Conservation (phyloP, 2,329 filamentous ascomycete species). For the Scedosporium minutisporum region DNA sequence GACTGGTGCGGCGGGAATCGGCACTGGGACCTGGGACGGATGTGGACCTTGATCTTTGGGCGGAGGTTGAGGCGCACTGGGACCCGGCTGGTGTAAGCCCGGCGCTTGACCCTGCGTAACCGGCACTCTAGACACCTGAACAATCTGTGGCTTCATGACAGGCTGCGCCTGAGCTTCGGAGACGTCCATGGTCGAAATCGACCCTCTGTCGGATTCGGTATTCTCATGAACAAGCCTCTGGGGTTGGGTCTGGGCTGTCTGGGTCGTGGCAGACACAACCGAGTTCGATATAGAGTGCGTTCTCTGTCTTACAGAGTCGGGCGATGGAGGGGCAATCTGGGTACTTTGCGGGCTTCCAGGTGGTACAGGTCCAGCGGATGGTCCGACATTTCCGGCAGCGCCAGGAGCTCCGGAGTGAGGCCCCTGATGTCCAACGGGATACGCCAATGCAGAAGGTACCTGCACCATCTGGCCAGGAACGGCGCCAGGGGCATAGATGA, state of each 20-base stretch:
- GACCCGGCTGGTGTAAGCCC: not conserved
- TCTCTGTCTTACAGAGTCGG: not conserved
- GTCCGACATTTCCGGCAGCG: not conserved
- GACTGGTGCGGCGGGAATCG: not conserved
- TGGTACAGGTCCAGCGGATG: not conserved
- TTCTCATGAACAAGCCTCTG: not conserved
- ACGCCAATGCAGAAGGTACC: not conserved
- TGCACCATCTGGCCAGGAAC: not conserved
- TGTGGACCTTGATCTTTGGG: not conserved
- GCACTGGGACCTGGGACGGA: not conserved
- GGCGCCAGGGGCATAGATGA: not conserved
- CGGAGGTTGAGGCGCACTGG: not conserved
- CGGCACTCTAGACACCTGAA: constrained; percentile 6
- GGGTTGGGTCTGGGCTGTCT: not conserved
- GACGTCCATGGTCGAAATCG: constrained; percentile 15
- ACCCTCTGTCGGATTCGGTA: constrained; percentile 12
- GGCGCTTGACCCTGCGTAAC: not conserved
- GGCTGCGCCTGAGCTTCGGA: constrained; percentile 14
- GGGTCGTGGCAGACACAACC: not conserved
- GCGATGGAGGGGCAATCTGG: not conserved
- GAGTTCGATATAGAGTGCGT: not conserved
- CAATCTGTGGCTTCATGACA: constrained; percentile 13
- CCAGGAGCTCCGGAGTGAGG: not conserved
- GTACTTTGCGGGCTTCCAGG: not conserved
- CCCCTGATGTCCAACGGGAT: not conserved